A percentile compares a stretch with the other conserved stretches of the same genome.
These are phyloP conservation scores for Cercospora beticola DNA, from an alignment of 2,329 filamentous ascomycete species.

Conservation along the genomic window DNA sequence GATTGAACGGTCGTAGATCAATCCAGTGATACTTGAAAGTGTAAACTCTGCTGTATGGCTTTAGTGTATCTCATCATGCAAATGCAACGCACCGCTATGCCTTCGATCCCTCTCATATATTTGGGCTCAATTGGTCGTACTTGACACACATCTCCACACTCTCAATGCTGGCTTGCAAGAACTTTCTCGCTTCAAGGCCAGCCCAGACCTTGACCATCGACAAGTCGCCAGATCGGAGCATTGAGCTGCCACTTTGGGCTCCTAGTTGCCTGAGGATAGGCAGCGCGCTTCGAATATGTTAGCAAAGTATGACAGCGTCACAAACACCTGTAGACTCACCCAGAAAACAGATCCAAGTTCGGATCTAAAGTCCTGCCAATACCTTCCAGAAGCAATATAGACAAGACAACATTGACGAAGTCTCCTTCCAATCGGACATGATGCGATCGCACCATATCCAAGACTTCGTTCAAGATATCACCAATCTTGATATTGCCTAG, in stretches of 20 bases:
- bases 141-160: conserved; percentile 88
- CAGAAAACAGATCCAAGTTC: conserved; percentile 78
- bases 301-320: not conserved
- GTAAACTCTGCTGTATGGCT: not conserved
- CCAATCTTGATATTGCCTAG: conserved; percentile 94
- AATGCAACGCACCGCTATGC: not conserved
- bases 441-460: conserved; percentile 86
- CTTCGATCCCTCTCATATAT: conserved; percentile 57
- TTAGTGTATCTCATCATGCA: conserved; percentile 1
- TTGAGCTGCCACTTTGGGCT: conserved; percentile 66
- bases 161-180: conserved; percentile 86
- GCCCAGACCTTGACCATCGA: conserved; percentile 87
- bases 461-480: conserved; percentile 85
- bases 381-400: conserved; percentile 87
- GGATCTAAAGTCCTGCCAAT: conserved; percentile 88
- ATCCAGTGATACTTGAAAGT: no score
- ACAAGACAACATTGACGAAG: conserved; percentile 97
- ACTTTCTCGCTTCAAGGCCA: conserved; percentile 82
- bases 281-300: conserved; percentile 61
- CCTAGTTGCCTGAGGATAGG: conserved; percentile 88
- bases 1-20: no score
- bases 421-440: conserved; percentile 95
- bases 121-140: conserved; percentile 83
- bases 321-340: conserved; percentile 45
- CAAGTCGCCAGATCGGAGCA: conserved; percentile 50